Conservation (phyloP, 1,284 basidiomycete species). For the Leccinum fuscescens region DNA sequence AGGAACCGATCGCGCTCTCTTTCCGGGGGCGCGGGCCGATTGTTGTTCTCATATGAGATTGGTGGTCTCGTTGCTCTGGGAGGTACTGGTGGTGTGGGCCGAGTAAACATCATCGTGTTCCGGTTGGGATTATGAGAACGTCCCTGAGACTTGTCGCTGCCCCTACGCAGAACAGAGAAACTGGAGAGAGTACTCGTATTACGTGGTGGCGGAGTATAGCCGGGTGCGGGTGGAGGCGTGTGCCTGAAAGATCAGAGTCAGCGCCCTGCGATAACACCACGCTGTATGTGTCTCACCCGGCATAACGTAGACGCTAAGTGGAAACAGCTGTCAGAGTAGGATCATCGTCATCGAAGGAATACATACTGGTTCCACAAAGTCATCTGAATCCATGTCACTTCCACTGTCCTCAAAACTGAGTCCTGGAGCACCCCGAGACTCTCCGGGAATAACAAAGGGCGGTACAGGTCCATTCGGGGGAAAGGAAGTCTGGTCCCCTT, state of each 20-base stretch:
- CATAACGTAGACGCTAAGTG: constrained; percentile 26
- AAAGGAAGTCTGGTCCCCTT: constrained; percentile 25
- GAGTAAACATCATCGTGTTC: constrained; percentile 10
- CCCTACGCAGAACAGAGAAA: constrained; percentile 19
- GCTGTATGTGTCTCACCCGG: constrained; percentile 17
- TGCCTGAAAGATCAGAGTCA: constrained; percentile 18
- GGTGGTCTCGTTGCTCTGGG: constrained; percentile 14
- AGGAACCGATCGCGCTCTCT: constrained; percentile 29
- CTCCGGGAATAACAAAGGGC: constrained; percentile 2
- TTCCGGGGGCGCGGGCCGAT: constrained; percentile 12
- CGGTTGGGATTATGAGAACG: constrained; percentile 16
- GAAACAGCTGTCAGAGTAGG: constrained; percentile 5
- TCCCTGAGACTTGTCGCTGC: constrained; percentile 11
- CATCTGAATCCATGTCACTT: constrained; percentile 32
- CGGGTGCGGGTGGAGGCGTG: constrained; percentile 30
- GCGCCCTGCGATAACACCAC: neutral
- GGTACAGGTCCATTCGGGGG: constrained; percentile 8
- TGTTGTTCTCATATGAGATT: constrained; percentile 17
- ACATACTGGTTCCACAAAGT: constrained; percentile 18
- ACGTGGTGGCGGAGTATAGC: constrained; percentile 25
- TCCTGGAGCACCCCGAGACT: constrained; percentile 14
- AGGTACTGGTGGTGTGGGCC: constrained; percentile 9
- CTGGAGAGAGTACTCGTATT: constrained; percentile 18
- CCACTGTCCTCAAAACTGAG: constrained; percentile 29
- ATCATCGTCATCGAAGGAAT: neutral